A percentile compares a stretch with the other conserved stretches of the same genome.
These are phyloP conservation scores for Boletus rubroflammeus DNA, from an alignment of 768 basidiomycete species.

Conservation along the genomic window DNA sequence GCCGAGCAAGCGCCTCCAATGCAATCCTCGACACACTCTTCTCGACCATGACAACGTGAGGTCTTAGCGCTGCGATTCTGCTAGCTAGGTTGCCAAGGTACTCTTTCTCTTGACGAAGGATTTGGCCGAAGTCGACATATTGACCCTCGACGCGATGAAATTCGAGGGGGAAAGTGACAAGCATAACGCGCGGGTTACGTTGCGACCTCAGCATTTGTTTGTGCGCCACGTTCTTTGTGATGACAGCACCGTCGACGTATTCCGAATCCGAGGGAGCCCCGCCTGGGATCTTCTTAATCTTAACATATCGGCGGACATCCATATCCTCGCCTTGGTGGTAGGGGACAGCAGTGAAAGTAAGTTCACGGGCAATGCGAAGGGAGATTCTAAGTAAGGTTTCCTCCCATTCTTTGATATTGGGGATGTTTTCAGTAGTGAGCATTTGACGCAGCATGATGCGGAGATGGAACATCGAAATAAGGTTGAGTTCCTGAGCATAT, in stretches of 20 bases:
- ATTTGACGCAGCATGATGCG: slow-evolving; percentile 90
- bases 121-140: slow-evolving; percentile 88
- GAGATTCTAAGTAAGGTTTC: slow-evolving; percentile 76
- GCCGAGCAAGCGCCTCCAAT: slow-evolving; percentile 77
- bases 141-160: slow-evolving; percentile 91
- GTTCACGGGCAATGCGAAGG: slow-evolving; percentile 79
- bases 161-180: slow-evolving; percentile 92
- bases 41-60: slow-evolving; percentile 90
- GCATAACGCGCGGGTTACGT: slow-evolving; percentile 89
- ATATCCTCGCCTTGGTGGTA: slow-evolving; percentile 88
- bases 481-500: slow-evolving; percentile 79
- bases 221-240: slow-evolving; percentile 97
- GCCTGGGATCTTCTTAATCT: slow-evolving; percentile 98
- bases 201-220: slow-evolving; percentile 87
- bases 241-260: slow-evolving; percentile 94
- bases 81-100: slow-evolving; percentile 84
- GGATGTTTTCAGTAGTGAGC: slow-evolving; percentile 76
- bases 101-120: slow-evolving; percentile 89
- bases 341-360: slow-evolving; percentile 68
- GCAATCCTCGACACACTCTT: slow-evolving; percentile 89
- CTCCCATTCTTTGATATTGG: slow-evolving; percentile 86
- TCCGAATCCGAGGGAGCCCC: slow-evolving; percentile 91
- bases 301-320: slow-evolving; percentile 93
- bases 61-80: slow-evolving; percentile 86
- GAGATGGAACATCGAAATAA: slow-evolving; percentile 84